Base-by-base conservation (phyloP, 2,329 filamentous ascomycete species). In the Colletotrichum sojae region DNA sequence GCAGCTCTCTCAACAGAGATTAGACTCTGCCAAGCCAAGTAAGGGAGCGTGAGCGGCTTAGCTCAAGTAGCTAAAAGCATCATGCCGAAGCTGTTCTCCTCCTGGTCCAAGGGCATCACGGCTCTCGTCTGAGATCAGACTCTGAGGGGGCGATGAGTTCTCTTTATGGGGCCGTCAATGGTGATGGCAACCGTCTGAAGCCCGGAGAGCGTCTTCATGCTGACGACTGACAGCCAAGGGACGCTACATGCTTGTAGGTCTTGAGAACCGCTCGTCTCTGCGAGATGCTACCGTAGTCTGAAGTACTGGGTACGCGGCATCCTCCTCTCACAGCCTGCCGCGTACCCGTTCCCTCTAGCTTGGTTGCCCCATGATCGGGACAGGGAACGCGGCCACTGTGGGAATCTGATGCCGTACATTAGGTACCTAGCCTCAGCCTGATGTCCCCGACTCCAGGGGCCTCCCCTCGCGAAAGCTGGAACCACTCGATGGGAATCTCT, bases 311-410 rank as follows among this genome's bases (percentile, higher is more conserved):
- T 57, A 64, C 60, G 27, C 53, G 20, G 39, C 51, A 20, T 36
- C 40, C 18, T 10, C 48, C 46, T 22, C 49, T 27, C 39, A 65
- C 39, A 39, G n/a, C 25, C 61, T 69, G 66, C 66, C 66, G 62
- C 62, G 66, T 65, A 66, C 31, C 66, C 66, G 62, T 55, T 49
- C 20, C 40, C 55, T 55, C 13, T 52, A 52, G 58, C 54, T 66
- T 66, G 49, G 61, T 59, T 53, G 20, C 53, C 55, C 15, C 18
- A 56, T 20, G 48, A 58, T 58, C 60, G 61, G 61, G 40, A 58
- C 53, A 59, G 61, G 66, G 55, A 52, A 58, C 43, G 54, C 53
- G 61, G 61, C 20, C 54, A 65, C 66, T 69, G 66, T 60, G 61
- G 58, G 48, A 65, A 68, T 49, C 61, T 12, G 48, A 16, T 27